phyloP scores from a whole-genome alignment of 768 basidiomycete species.

The Suillus brevipes region DNA sequence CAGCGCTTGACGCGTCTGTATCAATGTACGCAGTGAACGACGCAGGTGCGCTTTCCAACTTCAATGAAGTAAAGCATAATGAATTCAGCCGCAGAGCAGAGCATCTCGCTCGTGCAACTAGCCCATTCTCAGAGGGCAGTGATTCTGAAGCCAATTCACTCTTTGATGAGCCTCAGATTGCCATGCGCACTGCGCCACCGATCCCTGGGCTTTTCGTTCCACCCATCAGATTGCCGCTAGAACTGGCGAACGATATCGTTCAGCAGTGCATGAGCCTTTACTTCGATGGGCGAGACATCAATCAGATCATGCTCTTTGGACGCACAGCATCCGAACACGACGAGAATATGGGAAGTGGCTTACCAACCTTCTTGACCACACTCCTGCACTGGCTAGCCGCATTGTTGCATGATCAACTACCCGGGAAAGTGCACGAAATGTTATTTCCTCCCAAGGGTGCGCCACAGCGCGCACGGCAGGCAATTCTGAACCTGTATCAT shows the following conservation, averaged over 20 bases:
- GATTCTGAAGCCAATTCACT: conserved; percentile 42
- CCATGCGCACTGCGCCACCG: conserved; percentile 44
- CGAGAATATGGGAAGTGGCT: conserved; percentile 36
- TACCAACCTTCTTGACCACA: conserved; percentile 56
- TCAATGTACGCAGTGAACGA: conserved; percentile 15
- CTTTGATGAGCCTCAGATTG: conserved; percentile 45
- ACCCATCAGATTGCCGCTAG: conserved; percentile 46
- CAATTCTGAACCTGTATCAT: conserved; percentile 85
- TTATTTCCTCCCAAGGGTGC: conserved; percentile 53
- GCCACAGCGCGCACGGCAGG: conserved; percentile 65
- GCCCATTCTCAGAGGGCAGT: neutral
- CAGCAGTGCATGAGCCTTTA: conserved; percentile 57
- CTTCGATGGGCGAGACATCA: conserved; percentile 50
- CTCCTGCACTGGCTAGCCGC: conserved; percentile 53
- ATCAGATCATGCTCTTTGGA: conserved; percentile 90
- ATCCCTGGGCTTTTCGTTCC: conserved; percentile 70
- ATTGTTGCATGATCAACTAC: conserved; percentile 51
- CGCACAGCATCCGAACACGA: conserved; percentile 32
- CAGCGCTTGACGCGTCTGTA: neutral
- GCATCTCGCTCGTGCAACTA: neutral
- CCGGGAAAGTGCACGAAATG: conserved; percentile 48
- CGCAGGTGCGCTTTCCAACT: neutral
- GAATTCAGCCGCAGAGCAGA: neutral
- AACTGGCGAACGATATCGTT: conserved; percentile 50
- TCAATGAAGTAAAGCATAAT: neutral